Evolutionary conservation across 345 rosid genomes (phyloP).

Genomic region (Linum lewisii): DNA sequence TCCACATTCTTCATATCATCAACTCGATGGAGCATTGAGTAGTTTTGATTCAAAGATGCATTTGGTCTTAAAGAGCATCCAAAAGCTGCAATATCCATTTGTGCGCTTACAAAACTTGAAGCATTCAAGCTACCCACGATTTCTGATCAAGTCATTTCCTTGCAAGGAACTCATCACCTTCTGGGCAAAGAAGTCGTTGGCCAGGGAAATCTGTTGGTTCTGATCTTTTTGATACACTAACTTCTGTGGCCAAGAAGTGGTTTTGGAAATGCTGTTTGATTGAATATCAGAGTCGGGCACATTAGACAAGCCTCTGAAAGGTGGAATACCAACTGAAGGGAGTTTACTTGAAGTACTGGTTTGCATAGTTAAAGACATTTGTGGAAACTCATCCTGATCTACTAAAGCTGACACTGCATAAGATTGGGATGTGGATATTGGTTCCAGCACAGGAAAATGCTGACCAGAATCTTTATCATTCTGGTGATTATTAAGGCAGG

Average conservation of each 20-base stretch:
- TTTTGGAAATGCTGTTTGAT: conserved; percentile 32
- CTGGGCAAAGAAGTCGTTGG: conserved; percentile 18
- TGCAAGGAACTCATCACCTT: conserved; percentile 13
- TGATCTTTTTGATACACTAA: conserved; percentile 28
- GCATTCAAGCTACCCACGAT: conserved; percentile 20
- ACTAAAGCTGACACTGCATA: conserved; percentile 28
- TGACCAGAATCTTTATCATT: conserved; percentile 27
- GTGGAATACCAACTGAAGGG: conserved; percentile 29
- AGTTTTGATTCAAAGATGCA: conserved; percentile 29
- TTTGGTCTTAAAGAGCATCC: conserved; percentile 44
- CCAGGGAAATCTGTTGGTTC: conserved; percentile 16
- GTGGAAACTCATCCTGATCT: conserved; percentile 30
- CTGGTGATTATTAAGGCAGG: conserved; percentile 21
- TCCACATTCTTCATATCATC: conserved; percentile 47
- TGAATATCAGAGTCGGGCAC: conserved; percentile 26
- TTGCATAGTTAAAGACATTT: conserved; percentile 29
- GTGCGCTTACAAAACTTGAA: conserved; percentile 25
- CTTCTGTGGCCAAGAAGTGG: conserved; percentile 28
- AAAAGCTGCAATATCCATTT: conserved; percentile 51
- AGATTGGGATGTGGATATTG: conserved; percentile 32
- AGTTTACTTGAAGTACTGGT: conserved; percentile 32
- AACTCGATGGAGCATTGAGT: conserved; percentile 39
- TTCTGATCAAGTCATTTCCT: conserved; percentile 25
- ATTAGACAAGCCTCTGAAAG: conserved; percentile 24
- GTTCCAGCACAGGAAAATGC: conserved; percentile 41